phyloP scores from a whole-genome alignment of 352 stramenopile species.

The Globisporangium echinulatum region DNA sequence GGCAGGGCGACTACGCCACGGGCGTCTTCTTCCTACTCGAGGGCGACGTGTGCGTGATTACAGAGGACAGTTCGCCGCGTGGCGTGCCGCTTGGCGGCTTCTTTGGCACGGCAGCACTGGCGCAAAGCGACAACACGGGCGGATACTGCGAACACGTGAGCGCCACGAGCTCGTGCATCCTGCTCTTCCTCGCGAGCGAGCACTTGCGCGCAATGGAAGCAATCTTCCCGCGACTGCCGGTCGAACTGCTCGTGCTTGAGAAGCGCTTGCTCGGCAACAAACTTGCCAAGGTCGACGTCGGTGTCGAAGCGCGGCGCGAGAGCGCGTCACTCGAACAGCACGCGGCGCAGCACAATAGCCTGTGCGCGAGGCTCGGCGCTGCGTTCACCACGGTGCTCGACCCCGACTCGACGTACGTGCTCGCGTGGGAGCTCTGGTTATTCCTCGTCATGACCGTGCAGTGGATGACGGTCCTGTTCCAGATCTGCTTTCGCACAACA shows the following conservation, averaged over 20 bases:
- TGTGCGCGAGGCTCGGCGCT: too few relatives aligned
- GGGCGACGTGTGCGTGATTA: slow-evolving; percentile 9
- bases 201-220: slow-evolving; percentile 17
- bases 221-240: slow-evolving; percentile 17
- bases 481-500: slow-evolving; percentile 28
- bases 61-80: background rate
- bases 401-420: slow-evolving; percentile 22
- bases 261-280: slow-evolving; percentile 19
- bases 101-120: slow-evolving; percentile 19
- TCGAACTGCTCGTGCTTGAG: slow-evolving; percentile 17
- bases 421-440: slow-evolving; percentile 27
- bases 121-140: slow-evolving; percentile 8
- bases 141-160: slow-evolving; percentile 24
- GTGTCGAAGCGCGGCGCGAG: background rate
- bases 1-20: slow-evolving; percentile 24
- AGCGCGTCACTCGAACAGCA: background rate
- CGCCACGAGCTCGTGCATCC: slow-evolving; percentile 23
- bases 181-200: slow-evolving; percentile 22
- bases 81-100: slow-evolving; percentile 23
- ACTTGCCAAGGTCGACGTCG: slow-evolving; percentile 13
- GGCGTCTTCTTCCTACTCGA: slow-evolving; percentile 28
- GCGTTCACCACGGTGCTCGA: slow-evolving; percentile 15
- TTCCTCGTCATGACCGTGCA: slow-evolving; percentile 36
- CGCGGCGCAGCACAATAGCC: background rate
- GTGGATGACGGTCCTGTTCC: slow-evolving; percentile 27